Base-by-base conservation (phyloP, 2,329 filamentous ascomycete species). In the Catunica adiposa region DNA sequence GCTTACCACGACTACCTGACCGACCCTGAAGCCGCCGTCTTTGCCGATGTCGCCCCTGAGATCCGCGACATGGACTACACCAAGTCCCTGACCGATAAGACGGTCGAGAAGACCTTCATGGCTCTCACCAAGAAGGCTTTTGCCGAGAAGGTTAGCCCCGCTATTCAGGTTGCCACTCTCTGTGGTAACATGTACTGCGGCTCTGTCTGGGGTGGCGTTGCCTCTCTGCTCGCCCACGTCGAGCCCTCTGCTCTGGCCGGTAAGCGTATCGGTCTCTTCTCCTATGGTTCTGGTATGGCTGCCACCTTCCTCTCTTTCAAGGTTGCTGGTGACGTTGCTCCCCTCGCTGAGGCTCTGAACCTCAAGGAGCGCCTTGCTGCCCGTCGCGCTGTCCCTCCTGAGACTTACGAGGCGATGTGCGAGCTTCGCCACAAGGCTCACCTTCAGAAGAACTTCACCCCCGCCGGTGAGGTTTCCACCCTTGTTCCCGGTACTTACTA, bases 71-170 rank as follows among this genome's bases (percentile, higher is more conserved):
- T 92, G 70, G 82, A 86, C 66, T 90, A 90, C 70, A 74, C 83
- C 65, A 81, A 83, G 70, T 90, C 86, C 2, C 70, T 92, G 63
- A 80, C 79, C 60, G 86, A 92, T 74, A 89, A 88, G 76, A 77
- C 75, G 54, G 78, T 92, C 40, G 86, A 92, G 76, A 92, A 90
- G 80, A 83, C 83, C 60, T 92, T 92, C 69, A 86, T 92, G 83
- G 75, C 67, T 57, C 75, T 90, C 63, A 83, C 83, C 68, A 90
- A 92, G 80, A 89, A 89, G 77, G 79, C 79, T 63, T 90, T 86
- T 71, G 77, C 80, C 66, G 84, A 89, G 70, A 83, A 86, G 64
- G 83, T 92, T 63, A 74, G 76, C 66, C 83, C 84, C 54, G 73
- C 76, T 64, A 83, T 86, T 66, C 78, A 88, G 70, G 83, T 88